A percentile compares a stretch with the other conserved stretches of the same genome.
phyloP scores from a whole-genome alignment of 2,329 filamentous ascomycete species.

The Botrytis aclada region DNA sequence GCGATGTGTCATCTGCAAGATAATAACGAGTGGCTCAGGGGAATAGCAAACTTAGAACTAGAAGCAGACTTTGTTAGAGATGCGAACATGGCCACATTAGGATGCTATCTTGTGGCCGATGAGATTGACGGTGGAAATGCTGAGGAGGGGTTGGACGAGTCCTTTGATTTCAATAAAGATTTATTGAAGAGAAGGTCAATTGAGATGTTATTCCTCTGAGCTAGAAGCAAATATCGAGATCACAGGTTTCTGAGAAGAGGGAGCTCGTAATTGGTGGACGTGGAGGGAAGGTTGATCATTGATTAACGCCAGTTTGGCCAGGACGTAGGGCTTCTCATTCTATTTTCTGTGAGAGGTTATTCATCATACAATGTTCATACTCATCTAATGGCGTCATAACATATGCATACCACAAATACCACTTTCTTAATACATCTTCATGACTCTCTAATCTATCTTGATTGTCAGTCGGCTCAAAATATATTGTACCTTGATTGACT shows the following conservation, averaged over 20 bases:
- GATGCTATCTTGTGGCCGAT: not conserved
- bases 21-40: too few species aligned
- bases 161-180: not conserved
- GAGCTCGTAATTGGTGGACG: not conserved
- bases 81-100: not conserved
- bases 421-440: not conserved
- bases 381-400: not conserved
- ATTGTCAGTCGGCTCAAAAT: not conserved
- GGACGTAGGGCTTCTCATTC: not conserved
- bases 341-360: not conserved
- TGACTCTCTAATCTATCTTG: not conserved
- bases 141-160: not conserved
- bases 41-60: too few species aligned
- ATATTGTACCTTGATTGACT: not conserved
- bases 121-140: not conserved
- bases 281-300: not conserved
- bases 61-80: too few species aligned
- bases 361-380: not conserved
- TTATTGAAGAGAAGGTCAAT: not conserved
- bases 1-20: too few species aligned
- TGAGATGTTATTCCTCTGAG: not conserved
- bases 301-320: too few species aligned
- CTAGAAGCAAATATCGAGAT: not conserved
- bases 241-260: not conserved
- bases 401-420: not conserved